Evolutionary conservation across 106 monocot genomes (phyloP).

Genomic region (Phalaenopsis aphrodite): DNA sequence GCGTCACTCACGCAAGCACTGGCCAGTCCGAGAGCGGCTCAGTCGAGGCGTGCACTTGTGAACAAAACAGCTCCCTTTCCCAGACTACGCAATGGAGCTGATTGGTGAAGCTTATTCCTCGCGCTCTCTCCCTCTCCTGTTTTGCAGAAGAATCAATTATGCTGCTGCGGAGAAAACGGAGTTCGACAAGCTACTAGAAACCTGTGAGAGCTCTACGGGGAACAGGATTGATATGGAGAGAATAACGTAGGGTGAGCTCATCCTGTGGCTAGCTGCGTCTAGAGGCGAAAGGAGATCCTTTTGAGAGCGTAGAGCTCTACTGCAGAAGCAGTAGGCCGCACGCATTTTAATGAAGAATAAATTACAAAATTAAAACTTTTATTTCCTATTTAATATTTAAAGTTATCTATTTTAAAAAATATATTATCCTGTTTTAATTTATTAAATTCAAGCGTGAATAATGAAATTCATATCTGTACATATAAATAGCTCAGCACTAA

Average conservation of each 20-base stretch:
- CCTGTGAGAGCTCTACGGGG: not conserved
- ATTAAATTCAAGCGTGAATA: too few relatives aligned
- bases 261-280: not conserved
- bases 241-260: not conserved
- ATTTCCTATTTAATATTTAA: too few relatives aligned
- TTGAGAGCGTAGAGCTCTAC: not conserved
- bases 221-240: not conserved
- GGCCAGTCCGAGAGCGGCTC: conserved; percentile 2
- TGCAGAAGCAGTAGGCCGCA: not conserved
- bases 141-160: not conserved
- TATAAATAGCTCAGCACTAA: too few relatives aligned
- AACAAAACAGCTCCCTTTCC: not conserved
- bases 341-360: not conserved
- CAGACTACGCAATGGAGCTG: conserved; percentile 1
- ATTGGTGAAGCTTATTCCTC: not conserved
- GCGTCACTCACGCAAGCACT: conserved; percentile 3
- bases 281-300: not conserved
- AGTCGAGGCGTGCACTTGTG: conserved; percentile 7
- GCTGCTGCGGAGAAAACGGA: not conserved
- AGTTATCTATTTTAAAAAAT: too few relatives aligned
- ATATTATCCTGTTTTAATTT: too few relatives aligned
- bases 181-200: not conserved
- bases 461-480: too few relatives aligned
- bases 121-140: not conserved
- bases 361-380: too few relatives aligned